Evolutionary conservation across 2,329 filamentous ascomycete genomes (phyloP), one percentile per base, ranked within the genome.

Genomic region (Fusarium cyanostomum): DNA sequence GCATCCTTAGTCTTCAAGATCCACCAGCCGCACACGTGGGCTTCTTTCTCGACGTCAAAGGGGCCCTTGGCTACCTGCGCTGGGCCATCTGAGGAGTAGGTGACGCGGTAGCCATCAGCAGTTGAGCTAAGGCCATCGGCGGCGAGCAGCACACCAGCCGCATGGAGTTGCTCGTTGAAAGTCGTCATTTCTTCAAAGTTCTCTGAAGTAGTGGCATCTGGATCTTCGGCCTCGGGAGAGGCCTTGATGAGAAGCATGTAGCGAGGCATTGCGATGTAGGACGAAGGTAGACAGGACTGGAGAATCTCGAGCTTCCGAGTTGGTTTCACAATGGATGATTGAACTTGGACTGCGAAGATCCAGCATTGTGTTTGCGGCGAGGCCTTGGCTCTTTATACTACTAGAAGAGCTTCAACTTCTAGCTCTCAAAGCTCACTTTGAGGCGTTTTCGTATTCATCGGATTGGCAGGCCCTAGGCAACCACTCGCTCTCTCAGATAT

Each of bases 181-280:
- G 46, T 59, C 35, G 57, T 52, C 69, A 74, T 74, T 13, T 64
- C 51, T 21, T 69, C 62, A 30, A 74, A 69, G 1, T 60, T 55
- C 15, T 73, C 62, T 9, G 59, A 54, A 1, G 54, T 35, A 8
- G 42, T 18, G n/a, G 39, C n/a, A n/a, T 43, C 35, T 13, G 62
- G 52, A 5, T 44, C 10, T 44, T 74, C 73, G 31, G 71, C 54
- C 31, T 66, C 60, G 11, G 59, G 27, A 12, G 68, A 66, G 34
- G 72, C 67, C 44, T 73, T 73, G 68, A 74, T 68, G 51, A 73
- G 68, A 30, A 73, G 64, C 50, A 73, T 73, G 42, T 67, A 74
- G 24, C 64, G 65, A 62, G 69, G 70, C 72, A 74, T 74, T 37
- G 13, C 52, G 28, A 42, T 50, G 26, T 7, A n/a, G 11, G n/a